Conservation (phyloP, 2,329 filamentous ascomycete species). For the Colletotrichum musae region DNA sequence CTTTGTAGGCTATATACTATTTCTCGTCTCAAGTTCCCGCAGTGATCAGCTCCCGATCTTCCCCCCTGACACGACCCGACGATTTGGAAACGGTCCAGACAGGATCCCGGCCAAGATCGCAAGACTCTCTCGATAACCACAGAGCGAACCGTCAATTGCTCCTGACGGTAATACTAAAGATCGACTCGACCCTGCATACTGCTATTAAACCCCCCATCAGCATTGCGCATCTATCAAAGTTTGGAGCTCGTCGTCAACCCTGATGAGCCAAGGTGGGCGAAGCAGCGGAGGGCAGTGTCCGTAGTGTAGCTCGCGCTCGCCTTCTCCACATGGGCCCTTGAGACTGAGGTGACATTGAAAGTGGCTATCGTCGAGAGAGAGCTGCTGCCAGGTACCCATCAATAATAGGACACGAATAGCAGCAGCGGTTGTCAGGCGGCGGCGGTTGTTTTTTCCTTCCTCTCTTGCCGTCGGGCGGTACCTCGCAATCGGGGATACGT, state of each 20-base stretch:
- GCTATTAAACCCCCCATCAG: too few relatives aligned
- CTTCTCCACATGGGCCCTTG: slow-evolving; percentile 18
- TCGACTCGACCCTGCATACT: not conserved
- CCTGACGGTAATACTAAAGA: too few relatives aligned
- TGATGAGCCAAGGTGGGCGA: not conserved
- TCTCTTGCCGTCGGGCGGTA: slow-evolving; percentile 2
- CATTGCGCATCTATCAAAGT: too few relatives aligned
- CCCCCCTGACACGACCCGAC: not conserved
- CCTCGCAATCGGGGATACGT: slow-evolving; percentile 10
- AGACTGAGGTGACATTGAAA: slow-evolving; percentile 27
- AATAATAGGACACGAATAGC: too few relatives aligned
- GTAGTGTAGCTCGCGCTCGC: not conserved
- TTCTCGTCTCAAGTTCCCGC: slow-evolving; percentile 35
- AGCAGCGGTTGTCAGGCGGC: not conserved
- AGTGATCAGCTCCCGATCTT: not conserved
- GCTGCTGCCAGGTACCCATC: slow-evolving; percentile 25
- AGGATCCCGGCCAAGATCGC: not conserved
- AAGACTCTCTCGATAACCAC: not conserved
- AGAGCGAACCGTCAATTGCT: too few relatives aligned
- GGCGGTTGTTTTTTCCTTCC: not conserved
- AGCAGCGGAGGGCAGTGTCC: slow-evolving; percentile 15
- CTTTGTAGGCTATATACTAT: not conserved
- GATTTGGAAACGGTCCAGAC: not conserved
- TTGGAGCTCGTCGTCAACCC: not conserved
- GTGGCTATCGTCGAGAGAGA: slow-evolving; percentile 15